phyloP scores from a whole-genome alignment of 495 filamentous ascomycete species.

The Stereocaulon alpinum region DNA sequence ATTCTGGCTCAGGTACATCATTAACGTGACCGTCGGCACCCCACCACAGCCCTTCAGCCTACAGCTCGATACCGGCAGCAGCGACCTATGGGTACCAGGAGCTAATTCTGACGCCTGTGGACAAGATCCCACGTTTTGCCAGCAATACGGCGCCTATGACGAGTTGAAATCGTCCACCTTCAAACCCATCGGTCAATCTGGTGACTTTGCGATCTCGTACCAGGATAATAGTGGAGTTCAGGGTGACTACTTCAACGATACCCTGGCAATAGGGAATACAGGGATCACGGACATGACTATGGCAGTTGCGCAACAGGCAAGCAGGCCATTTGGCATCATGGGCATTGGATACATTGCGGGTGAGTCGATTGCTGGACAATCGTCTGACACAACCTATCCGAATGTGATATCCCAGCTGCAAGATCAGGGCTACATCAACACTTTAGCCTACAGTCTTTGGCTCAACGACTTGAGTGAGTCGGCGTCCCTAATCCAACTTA shows the following conservation, averaged over 20 bases:
- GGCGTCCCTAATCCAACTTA: not conserved
- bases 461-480: slow-evolving; percentile 62
- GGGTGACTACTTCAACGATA: slow-evolving; percentile 73
- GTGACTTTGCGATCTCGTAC: slow-evolving; percentile 67
- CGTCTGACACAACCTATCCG: slow-evolving; percentile 46
- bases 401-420: slow-evolving; percentile 59
- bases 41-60: slow-evolving; percentile 48
- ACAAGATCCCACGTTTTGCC: slow-evolving; percentile 36
- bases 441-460: slow-evolving; percentile 76
- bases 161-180: slow-evolving; percentile 59
- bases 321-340: slow-evolving; percentile 55
- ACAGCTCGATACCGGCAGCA: slow-evolving; percentile 66
- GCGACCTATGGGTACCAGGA: slow-evolving; percentile 74
- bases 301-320: slow-evolving; percentile 16
- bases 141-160: slow-evolving; percentile 44
- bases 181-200: slow-evolving; percentile 43
- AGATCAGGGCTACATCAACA: slow-evolving; percentile 53
- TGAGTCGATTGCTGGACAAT: slow-evolving; percentile 52
- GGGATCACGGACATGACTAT: slow-evolving; percentile 41
- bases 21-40: slow-evolving; percentile 58
- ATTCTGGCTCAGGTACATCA: slow-evolving; percentile 38
- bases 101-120: slow-evolving; percentile 44
- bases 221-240: slow-evolving; percentile 58
- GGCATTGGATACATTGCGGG: slow-evolving; percentile 71
- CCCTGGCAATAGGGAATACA: slow-evolving; percentile 49